Evolutionary conservation across 495 filamentous ascomycete species (phyloP), one percentile per base, ranked within the genome.

Genomic region (Aspergillus sclerotioniger): DNA sequence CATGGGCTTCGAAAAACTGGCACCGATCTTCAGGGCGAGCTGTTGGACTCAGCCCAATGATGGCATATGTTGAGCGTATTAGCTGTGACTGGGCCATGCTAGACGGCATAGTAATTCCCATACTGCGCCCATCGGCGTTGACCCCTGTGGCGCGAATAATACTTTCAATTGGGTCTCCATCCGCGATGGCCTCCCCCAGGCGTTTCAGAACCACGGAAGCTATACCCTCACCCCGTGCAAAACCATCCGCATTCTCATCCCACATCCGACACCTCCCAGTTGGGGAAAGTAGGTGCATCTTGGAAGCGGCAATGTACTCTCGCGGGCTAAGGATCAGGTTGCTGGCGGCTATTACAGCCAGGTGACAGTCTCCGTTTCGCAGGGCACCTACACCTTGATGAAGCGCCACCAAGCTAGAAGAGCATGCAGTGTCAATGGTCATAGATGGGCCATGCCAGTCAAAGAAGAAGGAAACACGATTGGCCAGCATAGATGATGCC

Each of bases 241-340:
- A 90, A 0, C 87, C 87, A 57, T 85, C 79, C 0, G 84, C 87
- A 16, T 71, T 60, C 3, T 72, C 70, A 61, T 87, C 85, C 66
- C 67, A 77, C 70, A 72, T 74, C 5, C 56, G 63, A 17, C 37
- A 62, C 0, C 63, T 47, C 0, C 67, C 62, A 0, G 19, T 54
- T 17, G 69, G 62, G 0, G 67, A 57, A 84, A 90, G 1, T 78
- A 81, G 59, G 81, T 74, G 39, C 80, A 87, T 15, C 46, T 60
- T 13, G 55, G 56, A 51, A 4, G 46, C 6, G 21, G 62, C 60
- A 8, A 72, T 67, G 12, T 64, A 71, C 57, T 67, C 59, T 2
- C 59, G 47, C 0, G 74, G 73, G 7, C 46, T 59, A 2, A 69
- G 46, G 39, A 77, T 74, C 8, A 76, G 47, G 35, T 75, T 77